phyloP scores from a whole-genome alignment of 1,284 basidiomycete genomes.

The Fomitopsis pinicola region DNA sequence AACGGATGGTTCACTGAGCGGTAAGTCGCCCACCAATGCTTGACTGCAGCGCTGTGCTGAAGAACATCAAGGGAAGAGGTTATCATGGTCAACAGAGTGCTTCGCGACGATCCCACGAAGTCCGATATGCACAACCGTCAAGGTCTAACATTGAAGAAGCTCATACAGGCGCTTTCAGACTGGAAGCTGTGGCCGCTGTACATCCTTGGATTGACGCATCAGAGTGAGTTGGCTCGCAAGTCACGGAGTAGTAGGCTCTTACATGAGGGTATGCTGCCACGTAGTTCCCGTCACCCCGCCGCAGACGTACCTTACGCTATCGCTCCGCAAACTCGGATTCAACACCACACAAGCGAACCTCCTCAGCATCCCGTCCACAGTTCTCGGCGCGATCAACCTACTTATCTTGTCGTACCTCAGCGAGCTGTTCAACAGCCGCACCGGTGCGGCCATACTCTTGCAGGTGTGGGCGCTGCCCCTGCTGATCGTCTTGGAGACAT shows the following conservation, averaged over 20 bases:
- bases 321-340: slow-evolving; percentile 61
- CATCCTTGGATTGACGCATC: slow-evolving; percentile 39
- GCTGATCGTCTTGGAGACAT: slow-evolving; percentile 53
- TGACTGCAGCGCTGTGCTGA: not conserved
- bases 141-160: slow-evolving; percentile 47
- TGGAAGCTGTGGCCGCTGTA: slow-evolving; percentile 73
- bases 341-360: slow-evolving; percentile 58
- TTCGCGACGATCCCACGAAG: slow-evolving; percentile 71
- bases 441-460: slow-evolving; percentile 44
- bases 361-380: slow-evolving; percentile 50
- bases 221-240: slow-evolving; percentile 21
- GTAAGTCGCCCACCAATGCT: slow-evolving; percentile 9
- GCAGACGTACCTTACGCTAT: slow-evolving; percentile 55
- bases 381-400: slow-evolving; percentile 33
- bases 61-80: slow-evolving; percentile 28
- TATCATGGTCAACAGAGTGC: slow-evolving; percentile 49
- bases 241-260: not conserved
- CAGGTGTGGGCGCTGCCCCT: slow-evolving; percentile 62
- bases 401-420: slow-evolving; percentile 47
- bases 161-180: slow-evolving; percentile 56
- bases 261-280: not conserved
- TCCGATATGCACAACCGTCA: slow-evolving; percentile 80
- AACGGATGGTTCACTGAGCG: slow-evolving; percentile 67
- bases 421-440: slow-evolving; percentile 52
- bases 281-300: slow-evolving; percentile 47